These are phyloP conservation scores for Tetratostichococcus sp. DNA, from an alignment of 139 green algal species.

Conservation along the genomic window DNA sequence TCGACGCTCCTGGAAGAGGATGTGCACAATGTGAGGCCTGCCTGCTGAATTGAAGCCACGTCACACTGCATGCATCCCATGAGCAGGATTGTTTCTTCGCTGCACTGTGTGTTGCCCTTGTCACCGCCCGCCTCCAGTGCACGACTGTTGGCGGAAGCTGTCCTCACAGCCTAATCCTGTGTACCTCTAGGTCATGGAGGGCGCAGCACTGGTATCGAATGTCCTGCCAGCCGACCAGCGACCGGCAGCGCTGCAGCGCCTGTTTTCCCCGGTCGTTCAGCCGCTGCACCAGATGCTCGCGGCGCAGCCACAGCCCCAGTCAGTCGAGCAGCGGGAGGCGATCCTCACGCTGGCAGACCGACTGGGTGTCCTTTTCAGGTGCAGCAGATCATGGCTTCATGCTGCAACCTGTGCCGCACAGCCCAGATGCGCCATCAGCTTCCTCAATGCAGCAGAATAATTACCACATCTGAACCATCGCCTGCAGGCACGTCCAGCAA, in stretches of 20 bases:
- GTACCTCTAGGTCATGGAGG: slow-evolving; percentile 36
- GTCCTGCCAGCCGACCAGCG: slow-evolving; percentile 34
- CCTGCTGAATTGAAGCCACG: neutral
- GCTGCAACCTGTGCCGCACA: no score
- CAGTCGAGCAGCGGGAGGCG: neutral
- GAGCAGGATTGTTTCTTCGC: no score
- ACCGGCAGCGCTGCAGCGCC: slow-evolving; percentile 22
- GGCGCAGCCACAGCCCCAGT: slow-evolving; percentile 14
- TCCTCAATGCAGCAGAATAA: no score
- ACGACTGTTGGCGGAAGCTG: no score
- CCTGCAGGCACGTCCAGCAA: slow-evolving; percentile 23
- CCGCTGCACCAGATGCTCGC: slow-evolving; percentile 37
- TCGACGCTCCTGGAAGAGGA: slow-evolving; percentile 49
- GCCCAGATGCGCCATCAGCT: no score
- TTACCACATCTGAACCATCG: no score
- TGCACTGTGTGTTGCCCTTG: no score
- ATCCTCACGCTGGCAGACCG: slow-evolving; percentile 59
- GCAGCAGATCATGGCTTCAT: no score
- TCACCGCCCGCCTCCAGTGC: no score
- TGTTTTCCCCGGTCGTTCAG: slow-evolving; percentile 47
- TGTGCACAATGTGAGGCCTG: slow-evolving; percentile 33
- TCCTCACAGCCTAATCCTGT: neutral
- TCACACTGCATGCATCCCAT: neutral
- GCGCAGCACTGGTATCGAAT: slow-evolving; percentile 30
- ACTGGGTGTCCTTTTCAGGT: slow-evolving; percentile 56